Conservation (phyloP, 768 basidiomycete species). For the Suillus luteus region DNA sequence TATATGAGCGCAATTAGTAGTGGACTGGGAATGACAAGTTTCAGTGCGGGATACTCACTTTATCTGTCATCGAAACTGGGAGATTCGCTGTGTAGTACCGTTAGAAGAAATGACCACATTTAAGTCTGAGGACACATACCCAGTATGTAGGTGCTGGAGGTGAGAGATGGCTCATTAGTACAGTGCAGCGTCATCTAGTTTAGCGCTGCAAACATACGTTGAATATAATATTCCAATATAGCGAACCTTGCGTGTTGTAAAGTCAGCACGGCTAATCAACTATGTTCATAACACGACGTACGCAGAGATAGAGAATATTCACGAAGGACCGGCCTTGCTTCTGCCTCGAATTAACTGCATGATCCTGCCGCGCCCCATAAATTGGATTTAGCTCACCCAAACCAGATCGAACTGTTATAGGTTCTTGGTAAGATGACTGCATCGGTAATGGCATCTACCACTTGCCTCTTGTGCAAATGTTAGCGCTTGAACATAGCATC, state of each 20-base stretch:
- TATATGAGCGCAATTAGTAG: neutral
- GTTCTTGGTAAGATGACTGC: too few species aligned
- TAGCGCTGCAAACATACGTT: neutral
- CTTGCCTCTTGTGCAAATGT: too few species aligned
- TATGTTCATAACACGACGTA: neutral
- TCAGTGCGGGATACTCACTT: neutral
- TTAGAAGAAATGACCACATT: neutral
- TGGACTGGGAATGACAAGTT: neutral
- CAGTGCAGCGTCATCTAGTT: neutral
- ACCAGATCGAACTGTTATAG: too few species aligned
- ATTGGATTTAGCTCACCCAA: too few species aligned
- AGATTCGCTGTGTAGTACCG: neutral
- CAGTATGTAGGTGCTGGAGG: neutral
- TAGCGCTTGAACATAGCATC: too few species aligned
- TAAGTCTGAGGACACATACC: too few species aligned
- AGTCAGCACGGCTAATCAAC: neutral
- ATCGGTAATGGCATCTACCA: too few species aligned
- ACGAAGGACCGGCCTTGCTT: neutral
- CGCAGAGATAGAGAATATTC: neutral
- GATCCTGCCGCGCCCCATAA: too few species aligned
- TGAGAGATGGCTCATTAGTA: neutral
- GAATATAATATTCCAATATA: neutral
- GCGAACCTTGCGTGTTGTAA: neutral
- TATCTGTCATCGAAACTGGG: neutral
- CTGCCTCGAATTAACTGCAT: neutral